Evolutionary conservation across 2,329 filamentous ascomycete species (phyloP), one percentile per base, ranked within the genome.

Genomic region (Colletotrichum cereale): DNA sequence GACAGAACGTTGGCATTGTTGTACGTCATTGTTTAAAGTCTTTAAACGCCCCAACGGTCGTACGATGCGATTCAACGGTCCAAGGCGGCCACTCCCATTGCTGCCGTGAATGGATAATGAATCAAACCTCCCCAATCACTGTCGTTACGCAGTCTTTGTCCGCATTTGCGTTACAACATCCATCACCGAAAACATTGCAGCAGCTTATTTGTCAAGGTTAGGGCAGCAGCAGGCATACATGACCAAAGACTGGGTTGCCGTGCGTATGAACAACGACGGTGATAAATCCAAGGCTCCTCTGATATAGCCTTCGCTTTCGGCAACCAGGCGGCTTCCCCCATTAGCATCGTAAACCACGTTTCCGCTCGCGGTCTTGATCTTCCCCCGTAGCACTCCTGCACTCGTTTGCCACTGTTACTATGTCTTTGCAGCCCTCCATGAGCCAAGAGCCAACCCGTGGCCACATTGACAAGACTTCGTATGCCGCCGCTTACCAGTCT

Each of bases 401-500:
- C 44, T 47, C 44, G 16, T 7, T 12, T 5, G 8, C 4, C 4
- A 52, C 12, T 26, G 38, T 62, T 40, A 16, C 38, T 18, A 52
- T 52, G 42, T 34, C 63, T 8, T n/a, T 38, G 0, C n/a, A 36
- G 7, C 12, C 2, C 6, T 36, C 48, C 18, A 21, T 2, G 14
- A 12, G 44, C 24, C 31, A 7, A 8, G 66, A 42, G 10, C 24
- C 34, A 2, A 44, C 26, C 21, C 29, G 7, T 2, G 50, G 44
- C 47, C 62, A 47, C 47, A 21, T 73, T 5, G 66, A 63, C 29
- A 56, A 67, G 55, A 74, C 73, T 8, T 63, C 48, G 24, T 74
- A 66, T 61, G 73, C 73, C 31, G 36, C 50, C 8, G 66, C 40
- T 3, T 74, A 74, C 40, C 40, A 72, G 26, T 74, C 73, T 31